Conservation (phyloP, 495 filamentous ascomycete species). For the Trichoderma reesei region DNA sequence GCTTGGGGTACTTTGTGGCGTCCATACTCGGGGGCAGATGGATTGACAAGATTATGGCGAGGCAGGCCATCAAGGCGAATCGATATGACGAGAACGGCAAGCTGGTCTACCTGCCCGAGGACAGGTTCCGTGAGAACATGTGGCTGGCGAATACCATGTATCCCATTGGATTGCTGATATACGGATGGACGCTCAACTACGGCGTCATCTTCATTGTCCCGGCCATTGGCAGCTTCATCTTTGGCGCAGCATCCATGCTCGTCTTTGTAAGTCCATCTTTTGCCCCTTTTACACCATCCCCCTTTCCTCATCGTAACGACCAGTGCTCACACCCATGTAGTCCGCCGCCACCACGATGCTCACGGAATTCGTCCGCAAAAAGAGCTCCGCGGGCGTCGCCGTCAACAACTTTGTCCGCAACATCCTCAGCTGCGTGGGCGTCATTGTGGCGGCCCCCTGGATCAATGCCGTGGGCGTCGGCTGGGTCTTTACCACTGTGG, state of each 20-base stretch:
- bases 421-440: conserved; percentile 72
- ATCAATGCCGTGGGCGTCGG: conserved; percentile 79
- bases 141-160: conserved; percentile 72
- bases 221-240: conserved; percentile 76
- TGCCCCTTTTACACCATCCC: background rate
- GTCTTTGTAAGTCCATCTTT: conserved; percentile 45
- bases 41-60: conserved; percentile 85
- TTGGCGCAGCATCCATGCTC: conserved; percentile 81
- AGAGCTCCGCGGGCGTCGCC: conserved; percentile 67
- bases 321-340: background rate
- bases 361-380: conserved; percentile 80
- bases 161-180: conserved; percentile 59
- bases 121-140: conserved; percentile 83
- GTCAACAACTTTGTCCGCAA: conserved; percentile 82
- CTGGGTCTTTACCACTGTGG: conserved; percentile 79
- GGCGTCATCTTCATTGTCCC: conserved; percentile 36
- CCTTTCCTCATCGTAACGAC: background rate
- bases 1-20: conserved; percentile 66
- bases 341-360: conserved; percentile 67
- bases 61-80: conserved; percentile 62
- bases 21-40: conserved; percentile 71
- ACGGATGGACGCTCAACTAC: conserved; percentile 39
- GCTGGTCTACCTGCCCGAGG: conserved; percentile 68
- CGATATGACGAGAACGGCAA: conserved; percentile 62
- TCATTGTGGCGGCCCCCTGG: conserved; percentile 62